These are phyloP conservation scores for Crithidia expoeki DNA, from an alignment of 208 protist genomes.

Conservation along the genomic window DNA sequence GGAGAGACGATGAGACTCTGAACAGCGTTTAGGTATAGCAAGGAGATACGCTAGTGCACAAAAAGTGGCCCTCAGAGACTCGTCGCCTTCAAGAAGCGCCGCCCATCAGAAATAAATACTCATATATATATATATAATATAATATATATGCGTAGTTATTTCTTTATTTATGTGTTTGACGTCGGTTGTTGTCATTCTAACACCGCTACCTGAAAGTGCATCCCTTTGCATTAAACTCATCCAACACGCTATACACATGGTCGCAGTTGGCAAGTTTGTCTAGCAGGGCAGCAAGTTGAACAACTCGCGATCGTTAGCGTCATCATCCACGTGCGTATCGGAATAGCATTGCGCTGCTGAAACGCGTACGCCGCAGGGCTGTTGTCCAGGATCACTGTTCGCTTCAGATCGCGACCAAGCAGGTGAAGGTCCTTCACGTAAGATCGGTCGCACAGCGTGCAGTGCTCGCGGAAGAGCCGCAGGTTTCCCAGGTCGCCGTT, in stretches of 20 bases:
- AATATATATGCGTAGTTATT: conserved; percentile 21
- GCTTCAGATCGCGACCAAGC: conserved; percentile 51
- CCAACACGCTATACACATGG: conserved; percentile 57
- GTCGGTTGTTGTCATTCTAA: too few species aligned
- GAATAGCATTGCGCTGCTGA: conserved; percentile 75
- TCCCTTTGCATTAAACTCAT: conserved; percentile 47
- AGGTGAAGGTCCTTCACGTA: conserved; percentile 72
- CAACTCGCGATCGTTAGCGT: conserved; percentile 53
- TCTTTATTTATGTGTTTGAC: not conserved
- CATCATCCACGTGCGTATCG: conserved; percentile 64
- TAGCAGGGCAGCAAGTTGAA: conserved; percentile 56
- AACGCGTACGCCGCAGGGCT: conserved; percentile 67
- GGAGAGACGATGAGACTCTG: too few species aligned
- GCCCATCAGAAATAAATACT: not conserved
- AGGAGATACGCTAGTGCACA: not conserved
- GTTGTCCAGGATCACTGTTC: conserved; percentile 70
- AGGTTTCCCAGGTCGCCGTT: conserved; percentile 46
- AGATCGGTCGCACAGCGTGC: conserved; percentile 38
- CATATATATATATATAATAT: conserved; percentile 28
- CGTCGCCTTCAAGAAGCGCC: not conserved
- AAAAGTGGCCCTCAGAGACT: not conserved
- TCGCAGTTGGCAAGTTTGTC: conserved; percentile 39
- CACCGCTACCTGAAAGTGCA: conserved; percentile 17
- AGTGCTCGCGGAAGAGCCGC: conserved; percentile 66
- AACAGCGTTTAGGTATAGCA: too few species aligned